Conservation (phyloP, 768 basidiomycete genomes). For the Lentinula raphanica region DNA sequence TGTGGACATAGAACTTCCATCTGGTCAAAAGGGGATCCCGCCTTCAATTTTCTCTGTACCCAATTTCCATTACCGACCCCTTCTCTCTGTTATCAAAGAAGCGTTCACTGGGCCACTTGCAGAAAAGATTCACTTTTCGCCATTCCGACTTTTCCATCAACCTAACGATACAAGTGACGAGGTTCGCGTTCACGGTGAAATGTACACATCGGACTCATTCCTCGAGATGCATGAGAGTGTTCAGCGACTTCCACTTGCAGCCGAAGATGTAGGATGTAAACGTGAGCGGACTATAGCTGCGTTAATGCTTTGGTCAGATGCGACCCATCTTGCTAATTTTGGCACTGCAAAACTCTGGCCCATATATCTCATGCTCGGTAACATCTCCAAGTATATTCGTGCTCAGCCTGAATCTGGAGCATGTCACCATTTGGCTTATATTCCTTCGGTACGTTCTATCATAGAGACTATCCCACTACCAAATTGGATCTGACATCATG, state of each 20-base stretch:
- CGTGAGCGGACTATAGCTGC: no score
- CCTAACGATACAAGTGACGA: background rate
- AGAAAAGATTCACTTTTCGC: slow-evolving; percentile 18
- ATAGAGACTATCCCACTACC: background rate
- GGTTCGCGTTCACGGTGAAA: slow-evolving; percentile 11
- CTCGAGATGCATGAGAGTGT: slow-evolving; percentile 14
- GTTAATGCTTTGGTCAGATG: no score
- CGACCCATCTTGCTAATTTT: no score
- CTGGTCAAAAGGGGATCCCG: slow-evolving; percentile 12
- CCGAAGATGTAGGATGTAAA: no score
- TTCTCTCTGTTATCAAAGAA: slow-evolving; percentile 20
- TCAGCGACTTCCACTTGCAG: slow-evolving; percentile 11
- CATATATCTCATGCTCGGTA: slow-evolving; percentile 33
- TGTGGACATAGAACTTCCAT: slow-evolving; percentile 25
- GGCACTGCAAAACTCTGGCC: no score
- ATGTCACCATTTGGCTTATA: slow-evolving; percentile 34
- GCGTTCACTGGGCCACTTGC: slow-evolving; percentile 13
- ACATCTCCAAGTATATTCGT: slow-evolving; percentile 32
- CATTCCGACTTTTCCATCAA: slow-evolving; percentile 19
- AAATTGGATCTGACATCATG: background rate
- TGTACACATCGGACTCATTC: slow-evolving; percentile 17
- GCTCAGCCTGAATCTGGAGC: slow-evolving; percentile 21
- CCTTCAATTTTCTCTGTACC: slow-evolving; percentile 18
- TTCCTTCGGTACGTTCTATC: slow-evolving; percentile 31
- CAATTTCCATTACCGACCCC: slow-evolving; percentile 19